Evolutionary conservation across 306 rosid genomes (phyloP), one percentile per base, ranked within the genome.

Genomic region (Fagus sylvatica): DNA sequence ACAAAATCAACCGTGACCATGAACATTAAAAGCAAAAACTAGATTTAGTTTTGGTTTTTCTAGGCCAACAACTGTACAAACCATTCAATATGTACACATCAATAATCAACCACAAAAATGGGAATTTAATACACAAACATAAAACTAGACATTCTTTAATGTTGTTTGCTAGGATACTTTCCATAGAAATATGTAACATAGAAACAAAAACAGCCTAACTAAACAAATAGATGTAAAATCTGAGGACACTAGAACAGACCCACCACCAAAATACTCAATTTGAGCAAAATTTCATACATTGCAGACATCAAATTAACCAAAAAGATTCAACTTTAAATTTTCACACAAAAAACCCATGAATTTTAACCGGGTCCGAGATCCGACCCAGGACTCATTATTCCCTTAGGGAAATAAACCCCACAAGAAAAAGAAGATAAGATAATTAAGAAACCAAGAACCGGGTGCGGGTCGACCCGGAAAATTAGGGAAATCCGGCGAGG

Each of bases 391-490:
- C 3, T 59, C 28, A 66, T 15, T 72, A 46, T 46, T 46, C 4
- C 51, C 51, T 46, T 12, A 46, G 11, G 11, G 4, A 10, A 46
- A 46, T 13, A 46, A 10, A 46, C 79, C 71, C 82, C 53, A 51
- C 28, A 41, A 69, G 30, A 46, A 30, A 13, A 22, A 57, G 11
- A 37, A n/a, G 17, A 43, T 28, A 13, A 46, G 3, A 10, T 28
- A 57, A 57, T 57, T 22, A 57, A 10, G 36, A 28, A 57, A 28
- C 36, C 46, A 49, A 40, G 37, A 57, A 53, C 33, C 76, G 53
- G 53, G 30, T 48, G n/a, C 56, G 88, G 81, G 83, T 75, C 81
- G 75, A 59, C 53, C 57, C 34, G 61, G 43, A 41, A 59, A 34
- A 48, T 6, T 49, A 61, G 16, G 51, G 42, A 12, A 69, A 71